Percentiles rank a stretch among this genome's conserved stretches.
Evolutionary conservation across 352 stramenopile species (phyloP).

Genomic region (Salisapilia sapeloensis): DNA sequence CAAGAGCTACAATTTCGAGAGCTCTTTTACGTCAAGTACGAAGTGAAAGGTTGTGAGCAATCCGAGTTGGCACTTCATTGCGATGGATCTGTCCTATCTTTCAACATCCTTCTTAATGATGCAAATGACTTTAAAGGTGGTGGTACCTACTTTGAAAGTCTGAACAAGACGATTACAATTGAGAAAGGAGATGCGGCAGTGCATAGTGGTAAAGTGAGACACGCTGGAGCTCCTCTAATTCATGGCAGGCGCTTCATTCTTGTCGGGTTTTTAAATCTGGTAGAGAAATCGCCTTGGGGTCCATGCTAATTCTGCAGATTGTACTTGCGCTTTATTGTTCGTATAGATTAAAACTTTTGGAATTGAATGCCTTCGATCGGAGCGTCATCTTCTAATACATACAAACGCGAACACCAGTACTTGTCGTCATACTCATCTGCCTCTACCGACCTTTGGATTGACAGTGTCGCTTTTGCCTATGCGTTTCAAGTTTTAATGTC

Average conservation of each 20-base stretch:
- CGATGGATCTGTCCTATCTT: constrained; percentile 90
- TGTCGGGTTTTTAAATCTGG: constrained; percentile 86
- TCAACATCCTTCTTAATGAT: constrained; percentile 83
- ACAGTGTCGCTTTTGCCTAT: constrained; percentile 54
- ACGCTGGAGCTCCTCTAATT: constrained; percentile 79
- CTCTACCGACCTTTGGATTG: constrained; percentile 50
- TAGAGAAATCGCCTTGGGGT: too few species aligned
- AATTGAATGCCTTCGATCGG: constrained; percentile 70
- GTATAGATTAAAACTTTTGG: constrained; percentile 51
- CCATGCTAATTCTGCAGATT: too few species aligned
- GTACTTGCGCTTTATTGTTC: too few species aligned
- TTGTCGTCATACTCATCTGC: constrained; percentile 56
- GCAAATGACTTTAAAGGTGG: constrained; percentile 75
- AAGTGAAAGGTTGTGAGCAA: constrained; percentile 33
- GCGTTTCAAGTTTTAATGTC: not conserved
- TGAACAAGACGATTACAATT: constrained; percentile 44
- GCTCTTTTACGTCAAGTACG: constrained; percentile 82
- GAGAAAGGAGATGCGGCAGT: constrained; percentile 74
- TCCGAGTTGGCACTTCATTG: constrained; percentile 79
- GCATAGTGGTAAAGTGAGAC: constrained; percentile 86
- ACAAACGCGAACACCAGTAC: constrained; percentile 52
- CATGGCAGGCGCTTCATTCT: constrained; percentile 76
- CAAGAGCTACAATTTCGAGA: constrained; percentile 62
- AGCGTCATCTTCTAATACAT: constrained; percentile 52
- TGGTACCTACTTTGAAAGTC: constrained; percentile 85